Conservation (phyloP, 2,329 filamentous ascomycete genomes). For the Apiospora phragmitis region DNA sequence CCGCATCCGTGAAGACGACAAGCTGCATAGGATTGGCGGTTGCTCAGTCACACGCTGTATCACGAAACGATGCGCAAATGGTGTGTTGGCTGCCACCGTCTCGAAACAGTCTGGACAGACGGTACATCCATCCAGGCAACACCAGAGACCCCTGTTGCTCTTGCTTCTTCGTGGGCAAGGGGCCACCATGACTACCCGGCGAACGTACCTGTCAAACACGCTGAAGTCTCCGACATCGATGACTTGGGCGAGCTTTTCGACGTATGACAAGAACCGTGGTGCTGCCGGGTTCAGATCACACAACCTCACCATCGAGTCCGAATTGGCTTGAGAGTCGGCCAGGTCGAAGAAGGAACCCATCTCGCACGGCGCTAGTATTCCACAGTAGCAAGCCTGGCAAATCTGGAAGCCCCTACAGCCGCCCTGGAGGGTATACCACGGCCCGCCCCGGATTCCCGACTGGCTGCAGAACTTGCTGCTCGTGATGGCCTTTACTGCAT, state of each 20-base stretch:
- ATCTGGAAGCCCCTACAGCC: neutral
- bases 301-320: neutral
- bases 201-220: neutral
- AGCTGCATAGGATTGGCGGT: neutral
- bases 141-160: neutral
- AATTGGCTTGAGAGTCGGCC: neutral
- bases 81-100: neutral
- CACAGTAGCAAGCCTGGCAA: conserved; percentile 10
- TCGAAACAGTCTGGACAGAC: conserved; percentile 12
- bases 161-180: neutral
- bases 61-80: neutral
- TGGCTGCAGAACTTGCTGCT: neutral
- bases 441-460: neutral
- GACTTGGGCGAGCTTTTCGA: conserved; percentile 9
- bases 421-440: conserved; percentile 7
- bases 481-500: neutral
- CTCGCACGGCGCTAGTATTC: conserved; percentile 8
- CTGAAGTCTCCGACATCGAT: conserved; percentile 12
- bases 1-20: conserved; percentile 9
- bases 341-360: conserved; percentile 8
- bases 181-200: neutral
- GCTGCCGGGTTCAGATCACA: conserved; percentile 4
- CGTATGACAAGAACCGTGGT: neutral
- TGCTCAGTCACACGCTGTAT: neutral
- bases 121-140: neutral